Conservation (phyloP, 2,329 filamentous ascomycete species). For the Penicillium olsonii region DNA sequence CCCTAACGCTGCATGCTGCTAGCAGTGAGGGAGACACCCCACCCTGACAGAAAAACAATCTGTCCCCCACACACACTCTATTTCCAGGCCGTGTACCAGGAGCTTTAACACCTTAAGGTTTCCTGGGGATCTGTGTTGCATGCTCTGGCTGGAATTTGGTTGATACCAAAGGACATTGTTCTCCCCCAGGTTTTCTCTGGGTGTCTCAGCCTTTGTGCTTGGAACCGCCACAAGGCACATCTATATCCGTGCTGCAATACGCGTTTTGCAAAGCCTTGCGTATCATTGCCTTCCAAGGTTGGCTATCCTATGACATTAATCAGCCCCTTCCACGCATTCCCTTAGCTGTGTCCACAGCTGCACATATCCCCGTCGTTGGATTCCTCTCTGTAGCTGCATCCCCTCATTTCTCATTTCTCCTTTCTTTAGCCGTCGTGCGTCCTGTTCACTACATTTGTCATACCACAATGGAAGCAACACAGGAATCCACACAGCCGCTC, state of each 20-base stretch:
- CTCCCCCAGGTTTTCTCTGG: not conserved
- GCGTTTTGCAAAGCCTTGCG: constrained; percentile 4
- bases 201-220: constrained; percentile 6
- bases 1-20: not conserved
- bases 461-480: constrained; percentile 49
- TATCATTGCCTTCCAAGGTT: constrained; percentile 1
- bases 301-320: constrained; percentile 22
- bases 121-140: not conserved
- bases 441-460: constrained; percentile 8
- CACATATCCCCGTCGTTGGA: constrained; percentile 25
- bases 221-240: constrained; percentile 15
- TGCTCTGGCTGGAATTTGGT: constrained; percentile 6
- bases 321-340: constrained; percentile 28
- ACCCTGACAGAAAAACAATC: constrained; percentile 2
- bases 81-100: not conserved
- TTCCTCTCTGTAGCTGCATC: constrained; percentile 19
- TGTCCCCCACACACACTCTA: not conserved
- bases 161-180: not conserved
- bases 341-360: constrained; percentile 15
- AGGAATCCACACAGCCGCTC: constrained; percentile 73
- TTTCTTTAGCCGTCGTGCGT: too few species aligned
- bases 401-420: constrained; percentile 6
- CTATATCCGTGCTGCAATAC: constrained; percentile 3
- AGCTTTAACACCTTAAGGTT: not conserved
- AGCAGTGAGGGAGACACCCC: constrained; percentile 2